Conservation (phyloP, 2,329 filamentous ascomycete species). For the Alternaria gaisen region DNA sequence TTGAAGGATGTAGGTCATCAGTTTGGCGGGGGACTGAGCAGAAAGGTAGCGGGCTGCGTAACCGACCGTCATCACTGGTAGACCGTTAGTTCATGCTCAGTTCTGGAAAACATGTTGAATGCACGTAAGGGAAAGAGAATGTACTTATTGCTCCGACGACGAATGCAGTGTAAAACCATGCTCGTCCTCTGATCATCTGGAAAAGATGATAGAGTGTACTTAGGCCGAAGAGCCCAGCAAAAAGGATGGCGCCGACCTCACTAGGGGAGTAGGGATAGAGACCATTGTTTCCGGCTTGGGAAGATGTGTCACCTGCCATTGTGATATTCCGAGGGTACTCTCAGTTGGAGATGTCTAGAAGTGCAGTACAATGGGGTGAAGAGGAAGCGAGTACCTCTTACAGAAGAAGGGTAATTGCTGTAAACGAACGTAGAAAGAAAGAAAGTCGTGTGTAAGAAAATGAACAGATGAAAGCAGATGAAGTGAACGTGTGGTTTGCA, state of each 20-base stretch:
- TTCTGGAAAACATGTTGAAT: not conserved
- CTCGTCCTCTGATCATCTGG: constrained; percentile 27
- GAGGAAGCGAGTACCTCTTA: not conserved
- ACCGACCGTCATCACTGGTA: constrained; percentile 33
- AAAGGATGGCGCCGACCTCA: constrained; percentile 18
- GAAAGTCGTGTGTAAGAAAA: not conserved
- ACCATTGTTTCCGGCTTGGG: not conserved
- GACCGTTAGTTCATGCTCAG: not conserved
- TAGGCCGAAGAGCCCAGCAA: constrained; percentile 24
- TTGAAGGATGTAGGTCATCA: constrained; percentile 49
- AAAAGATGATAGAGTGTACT: constrained; percentile 29
- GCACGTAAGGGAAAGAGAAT: not conserved
- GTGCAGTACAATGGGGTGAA: not conserved
- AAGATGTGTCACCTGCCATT: not conserved
- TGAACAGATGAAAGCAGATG: not conserved
- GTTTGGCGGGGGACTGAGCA: constrained; percentile 17
- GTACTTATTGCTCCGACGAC: constrained; percentile 28
- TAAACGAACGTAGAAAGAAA: not conserved
- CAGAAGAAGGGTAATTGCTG: not conserved
- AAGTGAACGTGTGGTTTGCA: not conserved
- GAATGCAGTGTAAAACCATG: constrained; percentile 37
- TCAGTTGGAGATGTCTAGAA: not conserved
- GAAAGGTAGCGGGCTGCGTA: constrained; percentile 31
- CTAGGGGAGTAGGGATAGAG: constrained; percentile 28
- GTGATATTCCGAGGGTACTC: not conserved